Evolutionary conservation across 1,139 yeast species (phyloP), one percentile per base, ranked within the genome.

Genomic region (Eremothecium sinecaudum): DNA sequence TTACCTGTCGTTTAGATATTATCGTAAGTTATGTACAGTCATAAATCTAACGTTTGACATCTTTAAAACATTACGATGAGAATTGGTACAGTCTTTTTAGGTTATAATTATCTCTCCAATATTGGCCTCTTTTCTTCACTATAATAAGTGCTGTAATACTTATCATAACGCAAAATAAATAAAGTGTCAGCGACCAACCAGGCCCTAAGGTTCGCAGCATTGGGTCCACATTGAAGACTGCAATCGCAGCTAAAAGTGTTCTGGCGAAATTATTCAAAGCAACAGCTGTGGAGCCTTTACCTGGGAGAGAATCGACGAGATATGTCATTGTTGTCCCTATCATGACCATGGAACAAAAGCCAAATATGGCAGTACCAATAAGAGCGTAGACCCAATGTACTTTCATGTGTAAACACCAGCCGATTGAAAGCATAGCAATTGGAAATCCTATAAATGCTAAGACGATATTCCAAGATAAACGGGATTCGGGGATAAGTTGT

Each of bases 261-360:
- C 94, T 66, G 24, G 79, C 64, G 40, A 84, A 66, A 50, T 83
- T 84, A 50, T 81, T 83, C 37, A 84, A 57, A 0, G 94, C 94
- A 28, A 83, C 83, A 1, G 93, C 94, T 0, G 93, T 80, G 4
- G 94, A 87, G 24, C 94, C 94, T 47, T 79, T 69, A 0, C 94
- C 94, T 0, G 94, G 94, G 33, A 84, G 64, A 0, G 86, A 75
- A 53, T 84, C 94, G 2, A 84, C 87, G 39, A 84, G 61, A 52
- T 82, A 84, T 0, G 94, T 82, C 4, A 79, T 73, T 0, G 86
- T 78, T 6, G 83, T 75, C 1, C 93, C 92, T 44, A 82, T 81
- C 5, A 81, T 75, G 58, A 83, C 71, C 93, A 83, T 81, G 16
- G 84, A 75, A 0, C 90, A 81, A 51, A 79, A 73, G 0, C 95